Conservation (phyloP, 495 filamentous ascomycete species). For the Ramalina intermedia region DNA sequence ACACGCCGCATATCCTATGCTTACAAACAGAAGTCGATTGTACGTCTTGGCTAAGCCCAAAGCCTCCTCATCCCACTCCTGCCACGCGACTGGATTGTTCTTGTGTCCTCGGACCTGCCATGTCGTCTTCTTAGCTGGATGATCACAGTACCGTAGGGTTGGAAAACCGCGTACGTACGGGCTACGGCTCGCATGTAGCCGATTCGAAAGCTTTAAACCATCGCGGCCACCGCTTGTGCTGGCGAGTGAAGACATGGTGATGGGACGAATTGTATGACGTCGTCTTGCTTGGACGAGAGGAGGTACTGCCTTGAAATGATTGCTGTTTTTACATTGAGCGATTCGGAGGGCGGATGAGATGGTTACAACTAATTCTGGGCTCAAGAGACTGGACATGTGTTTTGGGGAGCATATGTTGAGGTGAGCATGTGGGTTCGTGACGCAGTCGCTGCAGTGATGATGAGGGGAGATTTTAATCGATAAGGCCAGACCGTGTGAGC, state of each 20-base stretch:
- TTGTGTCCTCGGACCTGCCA: slow-evolving; percentile 59
- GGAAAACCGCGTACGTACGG: slow-evolving; percentile 49
- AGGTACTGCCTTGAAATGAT: neutral
- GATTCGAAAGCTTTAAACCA: slow-evolving; percentile 41
- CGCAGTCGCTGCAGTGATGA: no score
- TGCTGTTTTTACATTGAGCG: neutral
- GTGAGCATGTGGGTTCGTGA: no score
- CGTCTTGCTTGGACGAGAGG: no score
- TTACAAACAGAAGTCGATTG: slow-evolving; percentile 82
- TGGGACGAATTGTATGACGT: neutral
- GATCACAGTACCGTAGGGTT: slow-evolving; percentile 4
- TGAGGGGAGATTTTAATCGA: no score
- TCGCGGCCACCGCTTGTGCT: neutral
- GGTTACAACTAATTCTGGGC: neutral
- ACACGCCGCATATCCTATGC: slow-evolving; percentile 90
- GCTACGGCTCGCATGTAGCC: slow-evolving; percentile 57
- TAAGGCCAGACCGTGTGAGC: no score
- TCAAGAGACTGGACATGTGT: no score
- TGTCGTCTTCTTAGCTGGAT: neutral
- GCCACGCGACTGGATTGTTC: slow-evolving; percentile 86
- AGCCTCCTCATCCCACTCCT: slow-evolving; percentile 68
- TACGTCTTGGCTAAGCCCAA: slow-evolving; percentile 60
- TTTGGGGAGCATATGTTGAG: no score
- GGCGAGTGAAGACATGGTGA: neutral
- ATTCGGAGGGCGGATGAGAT: neutral